Evolutionary conservation across 352 stramenopile species (phyloP), one percentile per base, ranked within the genome.

Genomic region (Globisporangium sylvaticum): DNA sequence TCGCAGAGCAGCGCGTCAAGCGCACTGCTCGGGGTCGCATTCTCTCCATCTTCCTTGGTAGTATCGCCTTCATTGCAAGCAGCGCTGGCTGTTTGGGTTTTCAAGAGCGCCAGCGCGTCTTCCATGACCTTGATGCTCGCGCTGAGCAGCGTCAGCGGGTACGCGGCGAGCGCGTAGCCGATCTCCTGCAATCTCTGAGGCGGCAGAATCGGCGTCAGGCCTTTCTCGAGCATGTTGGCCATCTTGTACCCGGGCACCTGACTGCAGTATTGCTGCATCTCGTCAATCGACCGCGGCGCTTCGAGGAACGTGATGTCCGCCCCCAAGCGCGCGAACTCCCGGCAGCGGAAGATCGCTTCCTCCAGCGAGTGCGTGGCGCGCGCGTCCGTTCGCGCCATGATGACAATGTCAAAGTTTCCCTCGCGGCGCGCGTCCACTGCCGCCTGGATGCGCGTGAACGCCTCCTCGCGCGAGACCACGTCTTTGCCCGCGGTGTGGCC

Each of bases 221-320:
- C 96, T 27, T 92, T 91, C 77, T 98, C 94, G 34, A 98, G 81
- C 95, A 77, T 74, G 54, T 72, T 74, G 48, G 74, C 18, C 60
- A 98, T 83, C 80, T 98, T 98, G 12, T 89, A 78, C 31, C 96
- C 95, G 0, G 86, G 78, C 2, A 99, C 95, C 39, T 90, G 67
- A 25, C 72, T 64, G 72, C 95, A 98, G 71, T 97, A 98, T 58
- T 80, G 77, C 63, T 87, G 34, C 93, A 98, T 98, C 80, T 98
- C 89, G 18, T 97, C 84, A 1, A 97, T 68, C 0, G 87, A 93
- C 64, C 89, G 81, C 1, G 93, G 95, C 4, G 95, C 93, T 61
- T 99, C 96, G 8, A 98, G 73, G 71, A 99, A 98, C 22, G 94
- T 98, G 67, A 98, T 97, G 70, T 98, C 96, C 52, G 92, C 95